Percentiles rank a stretch among this genome's conserved stretches.
Evolutionary conservation across 352 stramenopile genomes (phyloP).

Genomic region (Pythium rishiriense): DNA sequence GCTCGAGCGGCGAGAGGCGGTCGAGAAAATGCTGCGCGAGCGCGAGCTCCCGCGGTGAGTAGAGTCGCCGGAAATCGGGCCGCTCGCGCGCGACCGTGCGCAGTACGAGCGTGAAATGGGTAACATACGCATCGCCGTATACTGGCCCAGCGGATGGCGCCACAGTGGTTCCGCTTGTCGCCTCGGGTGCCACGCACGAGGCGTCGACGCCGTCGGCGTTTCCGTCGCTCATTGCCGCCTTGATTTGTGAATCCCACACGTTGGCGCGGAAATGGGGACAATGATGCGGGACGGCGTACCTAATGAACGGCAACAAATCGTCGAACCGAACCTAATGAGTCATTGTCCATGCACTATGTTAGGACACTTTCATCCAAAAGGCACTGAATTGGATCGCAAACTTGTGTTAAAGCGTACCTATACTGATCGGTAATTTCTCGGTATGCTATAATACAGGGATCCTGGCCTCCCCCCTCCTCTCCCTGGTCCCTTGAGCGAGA

Average conservation of each 20-base stretch:
- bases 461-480: neutral
- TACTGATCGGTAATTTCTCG: conserved; percentile 2
- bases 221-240: neutral
- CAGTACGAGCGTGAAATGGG: conserved; percentile 64
- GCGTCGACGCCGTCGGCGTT: neutral
- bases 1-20: conserved; percentile 43
- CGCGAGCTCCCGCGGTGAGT: conserved; percentile 43
- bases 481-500: too few relatives aligned
- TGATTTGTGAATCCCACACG: too few relatives aligned
- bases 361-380: conserved; percentile 1
- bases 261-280: neutral
- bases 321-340: conserved; percentile 15
- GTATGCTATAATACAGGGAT: conserved; percentile 13
- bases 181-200: neutral
- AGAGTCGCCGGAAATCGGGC: conserved; percentile 48
- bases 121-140: conserved; percentile 62
- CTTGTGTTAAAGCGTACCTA: neutral
- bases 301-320: neutral
- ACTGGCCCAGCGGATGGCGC: neutral
- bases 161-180: neutral
- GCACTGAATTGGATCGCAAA: too few relatives aligned
- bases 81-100: conserved; percentile 43
- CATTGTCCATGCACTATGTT: neutral
- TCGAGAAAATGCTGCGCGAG: conserved; percentile 51
- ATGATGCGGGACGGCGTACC: conserved; percentile 12